phyloP scores from a whole-genome alignment of 2,329 filamentous ascomycete genomes.

The Stagonosporopsis cucurbitacearum region DNA sequence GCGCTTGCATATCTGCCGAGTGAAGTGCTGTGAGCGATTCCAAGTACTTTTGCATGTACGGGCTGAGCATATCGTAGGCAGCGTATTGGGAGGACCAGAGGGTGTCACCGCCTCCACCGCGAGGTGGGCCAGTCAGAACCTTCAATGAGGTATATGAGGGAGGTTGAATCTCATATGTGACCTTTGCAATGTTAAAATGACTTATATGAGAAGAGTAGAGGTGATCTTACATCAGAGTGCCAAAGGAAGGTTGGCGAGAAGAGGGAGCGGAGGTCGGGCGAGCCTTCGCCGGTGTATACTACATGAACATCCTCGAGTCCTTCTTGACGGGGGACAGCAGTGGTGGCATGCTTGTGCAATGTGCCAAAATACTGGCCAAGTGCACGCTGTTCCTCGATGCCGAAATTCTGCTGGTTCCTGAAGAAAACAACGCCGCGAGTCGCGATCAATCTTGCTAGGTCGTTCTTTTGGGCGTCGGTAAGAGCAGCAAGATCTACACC shows the following conservation, averaged over 20 bases:
- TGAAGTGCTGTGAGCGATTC: conserved; percentile 64
- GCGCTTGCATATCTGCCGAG: conserved; percentile 61
- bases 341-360: conserved; percentile 64
- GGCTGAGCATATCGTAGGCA: conserved; percentile 62
- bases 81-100: conserved; percentile 66
- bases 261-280: conserved; percentile 60
- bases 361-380: conserved; percentile 61
- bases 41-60: conserved; percentile 63
- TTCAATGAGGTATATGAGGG: conserved; percentile 65
- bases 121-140: conserved; percentile 60
- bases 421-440: conserved; percentile 65
- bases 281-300: conserved; percentile 61
- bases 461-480: conserved; percentile 60
- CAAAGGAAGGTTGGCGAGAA: conserved; percentile 64
- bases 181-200: conserved; percentile 41
- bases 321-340: conserved; percentile 55
- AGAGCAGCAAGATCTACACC: conserved; percentile 59
- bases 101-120: conserved; percentile 63
- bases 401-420: conserved; percentile 61
- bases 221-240: conserved; percentile 58
- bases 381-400: conserved; percentile 60
- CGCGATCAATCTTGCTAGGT: conserved; percentile 61
- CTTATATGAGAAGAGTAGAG: conserved; percentile 7
- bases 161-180: conserved; percentile 64
- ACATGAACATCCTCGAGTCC: conserved; percentile 65